Base-by-base conservation (phyloP, 106 monocot genomes). In the Platanthera guangdongensis region DNA sequence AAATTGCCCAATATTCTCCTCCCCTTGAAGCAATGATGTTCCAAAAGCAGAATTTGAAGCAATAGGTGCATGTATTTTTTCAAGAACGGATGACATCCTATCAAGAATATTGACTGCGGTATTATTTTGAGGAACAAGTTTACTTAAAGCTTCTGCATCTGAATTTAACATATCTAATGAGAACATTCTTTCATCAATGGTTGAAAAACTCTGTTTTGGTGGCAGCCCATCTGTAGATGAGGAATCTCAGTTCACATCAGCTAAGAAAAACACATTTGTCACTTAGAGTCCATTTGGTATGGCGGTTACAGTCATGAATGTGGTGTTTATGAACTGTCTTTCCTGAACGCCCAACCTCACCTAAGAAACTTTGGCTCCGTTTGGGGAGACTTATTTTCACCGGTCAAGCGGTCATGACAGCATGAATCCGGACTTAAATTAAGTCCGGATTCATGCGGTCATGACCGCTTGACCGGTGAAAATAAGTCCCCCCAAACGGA, bases 1-100 rank as follows among this genome's bases (percentile, higher is more conserved):
- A 73, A 99, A 87, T 55, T 92, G 99, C 46, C 99, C 99, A 67
- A 99, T 84, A 51, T 99, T 94, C 77, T 99, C 97, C 72, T 97
- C 93, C 50, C 80, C 86, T 28, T 70, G 78, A 71, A 99, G 89
- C 77, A 99, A 78, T 62, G 87, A 74, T 32, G 85, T 82, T 12
- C 97, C 97, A 45, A 85, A 83, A 2, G 94, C 89, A 47, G 85
- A 81, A 39, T 57, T 86, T 78, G 85, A 81, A 77, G 64, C 39
- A 48, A 78, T 48, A 22, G 92, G 84, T 45, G 83, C 69, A 15
- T 85, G 83, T 28, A 94, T 73, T 19, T 83, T 78, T 6, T 83
- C 86, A 48, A 88, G 81, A 51, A 76, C 47, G 7, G 89, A 82
- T 75, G 85, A 53, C 99, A 99, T 92, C 59, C 60, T 90, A 57